These are phyloP conservation scores for Pichia sp. DNA, from an alignment of 1,139 yeast genomes.

Conservation along the genomic window DNA sequence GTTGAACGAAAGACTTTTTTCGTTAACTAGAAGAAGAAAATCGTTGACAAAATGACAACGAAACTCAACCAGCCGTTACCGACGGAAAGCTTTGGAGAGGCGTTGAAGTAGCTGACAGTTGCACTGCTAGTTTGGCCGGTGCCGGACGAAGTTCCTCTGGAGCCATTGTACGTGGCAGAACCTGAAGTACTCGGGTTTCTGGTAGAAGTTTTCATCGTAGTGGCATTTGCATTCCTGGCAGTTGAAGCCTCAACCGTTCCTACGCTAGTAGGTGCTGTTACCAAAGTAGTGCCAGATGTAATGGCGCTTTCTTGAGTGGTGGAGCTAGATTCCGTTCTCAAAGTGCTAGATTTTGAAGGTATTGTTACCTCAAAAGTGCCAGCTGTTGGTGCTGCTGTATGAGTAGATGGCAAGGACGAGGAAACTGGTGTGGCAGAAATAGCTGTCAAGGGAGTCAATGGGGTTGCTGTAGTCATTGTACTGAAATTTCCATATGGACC, in stretches of 20 bases:
- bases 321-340: neutral
- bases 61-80: neutral
- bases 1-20: neutral
- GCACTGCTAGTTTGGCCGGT: neutral
- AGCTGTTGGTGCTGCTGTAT: neutral
- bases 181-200: neutral
- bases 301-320: neutral
- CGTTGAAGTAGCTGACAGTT: neutral
- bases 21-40: neutral
- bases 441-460: neutral
- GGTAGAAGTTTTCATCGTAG: neutral
- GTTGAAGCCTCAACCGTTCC: neutral
- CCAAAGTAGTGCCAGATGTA: neutral
- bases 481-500: no score
- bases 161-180: neutral
- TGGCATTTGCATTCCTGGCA: neutral
- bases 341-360: neutral
- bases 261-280: neutral
- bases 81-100: neutral
- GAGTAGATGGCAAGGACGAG: neutral
- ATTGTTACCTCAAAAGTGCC: neutral
- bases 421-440: neutral
- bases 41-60: neutral
- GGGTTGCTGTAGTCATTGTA: neutral
- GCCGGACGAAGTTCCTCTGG: neutral